These are phyloP conservation scores for Xylaria venustula DNA, from an alignment of 495 filamentous ascomycete genomes.

Conservation along the genomic window DNA sequence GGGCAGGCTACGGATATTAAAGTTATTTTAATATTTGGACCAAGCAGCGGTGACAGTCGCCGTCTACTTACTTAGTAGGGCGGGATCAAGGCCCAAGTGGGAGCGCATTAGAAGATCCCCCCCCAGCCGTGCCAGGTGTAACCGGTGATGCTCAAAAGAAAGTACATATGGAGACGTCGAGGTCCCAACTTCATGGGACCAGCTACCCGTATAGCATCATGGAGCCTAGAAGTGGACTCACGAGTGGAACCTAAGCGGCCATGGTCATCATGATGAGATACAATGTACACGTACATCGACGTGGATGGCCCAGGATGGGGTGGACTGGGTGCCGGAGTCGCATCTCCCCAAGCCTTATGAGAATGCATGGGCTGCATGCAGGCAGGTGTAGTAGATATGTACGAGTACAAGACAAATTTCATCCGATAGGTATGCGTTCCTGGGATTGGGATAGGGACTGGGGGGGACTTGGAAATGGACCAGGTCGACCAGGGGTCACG, in stretches of 20 bases:
- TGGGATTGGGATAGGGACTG: slow-evolving; percentile 4
- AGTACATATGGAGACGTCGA: slow-evolving; percentile 26
- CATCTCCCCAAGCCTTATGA: slow-evolving; percentile 28
- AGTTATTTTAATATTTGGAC: slow-evolving; percentile 33
- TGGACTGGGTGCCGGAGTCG: slow-evolving; percentile 8
- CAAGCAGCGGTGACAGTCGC: slow-evolving; percentile 34
- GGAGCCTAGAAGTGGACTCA: slow-evolving; percentile 28
- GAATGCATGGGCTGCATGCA: slow-evolving; percentile 10
- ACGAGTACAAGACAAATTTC: neutral
- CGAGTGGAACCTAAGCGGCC: slow-evolving; percentile 23
- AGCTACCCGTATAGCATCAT: slow-evolving; percentile 24
- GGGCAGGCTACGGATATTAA: slow-evolving; percentile 36
- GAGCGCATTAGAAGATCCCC: slow-evolving; percentile 29
- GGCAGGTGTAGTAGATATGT: slow-evolving; percentile 12
- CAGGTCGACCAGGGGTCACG: neutral
- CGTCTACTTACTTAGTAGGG: no score
- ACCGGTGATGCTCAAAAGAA: slow-evolving; percentile 35
- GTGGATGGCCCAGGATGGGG: no score
- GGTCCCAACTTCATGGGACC: slow-evolving; percentile 33
- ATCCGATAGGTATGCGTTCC: slow-evolving; percentile 2
- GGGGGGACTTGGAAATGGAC: no score
- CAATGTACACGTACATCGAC: slow-evolving; percentile 29
- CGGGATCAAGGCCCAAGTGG: slow-evolving; percentile 31
- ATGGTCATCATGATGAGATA: slow-evolving; percentile 11
- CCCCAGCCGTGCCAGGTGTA: slow-evolving; percentile 35